Evolutionary conservation across 169 alveolate species (phyloP), one percentile per base, ranked within the genome.

Genomic region (Cryptosporidium ryanae): DNA sequence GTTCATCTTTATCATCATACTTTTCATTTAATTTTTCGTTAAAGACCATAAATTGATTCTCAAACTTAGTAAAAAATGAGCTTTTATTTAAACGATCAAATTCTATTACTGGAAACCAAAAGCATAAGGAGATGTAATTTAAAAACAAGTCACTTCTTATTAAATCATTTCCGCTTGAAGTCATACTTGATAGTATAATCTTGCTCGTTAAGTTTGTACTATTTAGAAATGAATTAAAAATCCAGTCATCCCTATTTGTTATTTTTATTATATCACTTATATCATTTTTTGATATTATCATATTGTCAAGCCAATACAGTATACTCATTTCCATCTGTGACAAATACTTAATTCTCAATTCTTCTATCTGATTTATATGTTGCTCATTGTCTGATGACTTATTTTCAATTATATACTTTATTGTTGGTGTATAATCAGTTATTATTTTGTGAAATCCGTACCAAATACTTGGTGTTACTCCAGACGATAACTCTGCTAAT

Each of bases 71-170:
- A 50, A 76, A 76, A 59, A 43, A 43, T 21, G 71, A 76, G 17
- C 44, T 57, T 21, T n/a, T 61, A 18, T 38, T 13, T 61, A 76
- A 61, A 10, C 76, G 76, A 12, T n/a, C 64, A 55, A 57, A 76
- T 63, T 76, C 87, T 15, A 61, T 31, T 27, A 76, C 25, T 27
- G 76, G 71, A 49, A 76, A 76, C 87, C 87, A 76, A 38, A 76
- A 76, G 31, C 68, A 55, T 17, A 55, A 68, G 21, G 49, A 55
- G 27, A 68, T 55, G 32, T 50, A 68, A 31, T 68, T 65, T 31
- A n/a, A 29, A 3, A 68, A 68, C 4, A 68, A 18, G 0, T 17
- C 46, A 27, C 55, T 52, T 54, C 34, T 38, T 8, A 23, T 17
- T 13, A 17, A n/a, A 31, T 34, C 50, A 6, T 21, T 25, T 7